A percentile compares a stretch with the other conserved stretches of the same genome.
phyloP scores from a whole-genome alignment of 371 early-diverging fungal species.

The Haplosporangium sp. region DNA sequence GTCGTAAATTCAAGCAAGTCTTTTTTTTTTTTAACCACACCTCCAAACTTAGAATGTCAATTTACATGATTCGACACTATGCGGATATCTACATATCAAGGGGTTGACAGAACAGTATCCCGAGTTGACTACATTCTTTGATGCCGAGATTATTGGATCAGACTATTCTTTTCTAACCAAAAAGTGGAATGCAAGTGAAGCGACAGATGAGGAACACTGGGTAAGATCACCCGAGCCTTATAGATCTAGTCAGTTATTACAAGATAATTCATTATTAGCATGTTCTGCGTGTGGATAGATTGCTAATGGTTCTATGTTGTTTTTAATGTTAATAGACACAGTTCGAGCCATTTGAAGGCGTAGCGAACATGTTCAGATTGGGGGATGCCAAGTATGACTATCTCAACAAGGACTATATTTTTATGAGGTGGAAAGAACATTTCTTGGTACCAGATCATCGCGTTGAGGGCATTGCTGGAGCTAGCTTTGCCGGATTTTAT shows the following conservation, averaged over 20 bases:
- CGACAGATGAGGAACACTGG: conserved; percentile 85
- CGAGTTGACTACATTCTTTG: conserved; percentile 86
- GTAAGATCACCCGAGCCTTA: conserved; percentile 44
- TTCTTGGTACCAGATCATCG: conserved; percentile 96
- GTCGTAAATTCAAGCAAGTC: neutral
- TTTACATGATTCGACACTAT: conserved; percentile 73
- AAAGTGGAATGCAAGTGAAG: conserved; percentile 87
- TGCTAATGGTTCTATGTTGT: neutral
- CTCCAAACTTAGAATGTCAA: conserved; percentile 75
- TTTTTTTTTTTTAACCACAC: neutral
- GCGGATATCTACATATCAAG: conserved; percentile 86
- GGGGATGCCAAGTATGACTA: conserved; percentile 68
- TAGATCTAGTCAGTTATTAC: neutral
- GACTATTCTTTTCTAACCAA: conserved; percentile 83
- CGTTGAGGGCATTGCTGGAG: conserved; percentile 86
- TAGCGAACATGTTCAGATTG: neutral
- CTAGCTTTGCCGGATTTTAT: conserved; percentile 96
- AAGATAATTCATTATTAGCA: conserved; percentile 13
- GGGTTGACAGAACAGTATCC: conserved; percentile 86
- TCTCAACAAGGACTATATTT: conserved; percentile 78
- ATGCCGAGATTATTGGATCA: conserved; percentile 77
- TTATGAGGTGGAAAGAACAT: conserved; percentile 98
- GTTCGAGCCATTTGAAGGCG: conserved; percentile 1
- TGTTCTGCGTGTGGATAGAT: conserved; percentile 6
- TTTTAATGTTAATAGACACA: neutral